phyloP scores from a whole-genome alignment of 768 basidiomycete genomes.

The Dioszegia crocea region DNA sequence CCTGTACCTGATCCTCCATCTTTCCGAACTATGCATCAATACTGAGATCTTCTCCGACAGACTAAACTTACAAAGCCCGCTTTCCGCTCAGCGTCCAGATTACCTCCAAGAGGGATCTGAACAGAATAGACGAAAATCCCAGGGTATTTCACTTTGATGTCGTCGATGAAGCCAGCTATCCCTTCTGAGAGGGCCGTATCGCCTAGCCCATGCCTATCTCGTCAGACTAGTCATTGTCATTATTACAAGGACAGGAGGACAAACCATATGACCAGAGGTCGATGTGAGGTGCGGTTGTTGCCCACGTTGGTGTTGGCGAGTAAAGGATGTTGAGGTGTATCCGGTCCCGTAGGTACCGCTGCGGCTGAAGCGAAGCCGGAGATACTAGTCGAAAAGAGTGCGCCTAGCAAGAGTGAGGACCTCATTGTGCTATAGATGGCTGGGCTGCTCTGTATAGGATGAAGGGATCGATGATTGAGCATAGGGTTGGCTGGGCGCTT shows the following conservation, averaged over 20 bases:
- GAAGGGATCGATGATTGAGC: too few relatives aligned
- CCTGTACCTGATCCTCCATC: slow-evolving; percentile 41
- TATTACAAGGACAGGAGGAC: neutral
- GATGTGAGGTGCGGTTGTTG: slow-evolving; percentile 8
- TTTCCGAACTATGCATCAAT: slow-evolving; percentile 47
- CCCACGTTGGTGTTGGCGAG: neutral
- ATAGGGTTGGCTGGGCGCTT: too few relatives aligned
- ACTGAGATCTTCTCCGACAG: neutral
- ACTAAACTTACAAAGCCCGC: slow-evolving; percentile 46
- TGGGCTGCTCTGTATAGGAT: too few relatives aligned
- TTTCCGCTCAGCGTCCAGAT: slow-evolving; percentile 45
- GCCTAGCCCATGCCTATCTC: slow-evolving; percentile 52
- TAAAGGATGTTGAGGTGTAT: too few relatives aligned
- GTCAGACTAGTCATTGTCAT: neutral
- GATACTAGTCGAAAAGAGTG: too few relatives aligned
- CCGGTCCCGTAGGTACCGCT: too few relatives aligned
- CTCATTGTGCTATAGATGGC: too few relatives aligned
- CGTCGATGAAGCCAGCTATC: slow-evolving; percentile 43
- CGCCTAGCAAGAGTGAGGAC: too few relatives aligned
- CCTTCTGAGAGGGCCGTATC: slow-evolving; percentile 50
- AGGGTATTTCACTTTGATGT: slow-evolving; percentile 37
- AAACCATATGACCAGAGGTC: slow-evolving; percentile 40
- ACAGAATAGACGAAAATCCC: slow-evolving; percentile 51
- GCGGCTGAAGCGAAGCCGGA: too few relatives aligned
- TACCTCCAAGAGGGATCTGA: slow-evolving; percentile 40